Percentiles rank a stretch among this genome's conserved stretches.
Evolutionary conservation across 306 rosid genomes (phyloP).

Genomic region (Begonia loranthoides): DNA sequence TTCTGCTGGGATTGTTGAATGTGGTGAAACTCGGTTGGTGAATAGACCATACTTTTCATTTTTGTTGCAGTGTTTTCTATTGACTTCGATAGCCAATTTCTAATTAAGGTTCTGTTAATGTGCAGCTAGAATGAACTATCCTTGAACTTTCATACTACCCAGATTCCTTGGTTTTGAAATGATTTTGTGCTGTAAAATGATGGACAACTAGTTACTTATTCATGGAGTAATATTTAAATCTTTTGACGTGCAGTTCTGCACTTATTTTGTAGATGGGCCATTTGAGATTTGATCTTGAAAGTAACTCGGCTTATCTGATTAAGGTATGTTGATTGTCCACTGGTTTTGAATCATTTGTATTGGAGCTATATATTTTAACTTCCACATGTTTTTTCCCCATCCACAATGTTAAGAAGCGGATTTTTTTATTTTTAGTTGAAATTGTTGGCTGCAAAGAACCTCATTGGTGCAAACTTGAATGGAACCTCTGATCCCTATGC

Average conservation of each 20-base stretch:
- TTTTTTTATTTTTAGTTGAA: conserved; percentile 52
- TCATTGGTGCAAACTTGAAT: conserved; percentile 89
- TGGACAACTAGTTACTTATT: conserved; percentile 7
- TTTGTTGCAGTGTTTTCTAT: no score
- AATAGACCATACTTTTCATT: no score
- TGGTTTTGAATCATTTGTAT: no score
- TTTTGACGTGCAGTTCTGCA: conserved; percentile 85
- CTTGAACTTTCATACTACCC: no score
- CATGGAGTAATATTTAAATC: conserved; percentile 38
- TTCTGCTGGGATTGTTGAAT: no score
- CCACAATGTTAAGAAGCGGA: no score
- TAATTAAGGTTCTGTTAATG: no score
- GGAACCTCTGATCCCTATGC: conserved; percentile 98
- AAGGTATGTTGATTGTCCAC: conserved; percentile 43
- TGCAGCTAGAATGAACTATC: no score
- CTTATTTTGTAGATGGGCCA: conserved; percentile 69
- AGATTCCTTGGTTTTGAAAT: neutral
- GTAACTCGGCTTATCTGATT: conserved; percentile 51
- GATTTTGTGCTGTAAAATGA: neutral
- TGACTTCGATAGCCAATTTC: no score
- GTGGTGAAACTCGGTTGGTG: no score
- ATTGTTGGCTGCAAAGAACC: conserved; percentile 92
- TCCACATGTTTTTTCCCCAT: no score
- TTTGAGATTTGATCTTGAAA: conserved; percentile 44
- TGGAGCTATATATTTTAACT: no score